Percentiles rank a stretch among this genome's conserved stretches.
Evolutionary conservation across 148 eudicot genomes (phyloP).

Genomic region (Amaranthus cruentus): DNA sequence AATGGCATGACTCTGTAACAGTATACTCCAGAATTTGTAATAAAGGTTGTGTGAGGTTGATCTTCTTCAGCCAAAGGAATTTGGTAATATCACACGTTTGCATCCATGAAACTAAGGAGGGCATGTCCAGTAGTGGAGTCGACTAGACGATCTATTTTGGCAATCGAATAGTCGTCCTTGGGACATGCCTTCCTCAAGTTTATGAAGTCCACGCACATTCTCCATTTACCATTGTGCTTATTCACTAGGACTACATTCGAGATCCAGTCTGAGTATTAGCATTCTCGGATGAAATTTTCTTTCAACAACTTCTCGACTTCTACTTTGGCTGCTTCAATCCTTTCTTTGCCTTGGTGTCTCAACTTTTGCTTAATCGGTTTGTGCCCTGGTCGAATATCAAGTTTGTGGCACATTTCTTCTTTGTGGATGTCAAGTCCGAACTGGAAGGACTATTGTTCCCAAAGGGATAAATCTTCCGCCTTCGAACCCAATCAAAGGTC

Average conservation of each 20-base stretch:
- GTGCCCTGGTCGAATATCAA: not conserved
- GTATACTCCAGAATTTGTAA: not conserved
- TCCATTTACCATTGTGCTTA: not conserved
- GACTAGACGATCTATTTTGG: not conserved
- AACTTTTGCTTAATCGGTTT: not conserved
- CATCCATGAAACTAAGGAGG: not conserved
- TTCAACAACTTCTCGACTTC: not conserved
- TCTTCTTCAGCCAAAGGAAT: not conserved
- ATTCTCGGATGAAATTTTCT: not conserved
- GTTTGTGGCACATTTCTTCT: not conserved
- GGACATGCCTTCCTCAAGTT: not conserved
- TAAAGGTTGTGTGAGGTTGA: not conserved
- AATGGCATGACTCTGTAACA: not conserved
- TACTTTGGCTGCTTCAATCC: not conserved
- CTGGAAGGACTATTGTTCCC: no score
- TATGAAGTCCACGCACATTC: not conserved
- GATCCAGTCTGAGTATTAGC: not conserved
- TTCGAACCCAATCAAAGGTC: no score
- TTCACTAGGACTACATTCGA: not conserved
- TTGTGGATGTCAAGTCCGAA: no score
- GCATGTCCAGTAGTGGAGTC: not conserved
- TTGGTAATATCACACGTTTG: not conserved
- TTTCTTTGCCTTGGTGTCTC: not conserved
- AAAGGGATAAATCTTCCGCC: no score
- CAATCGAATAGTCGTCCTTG: not conserved